Evolutionary conservation across 2,329 filamentous ascomycete genomes (phyloP).

Genomic region (Fusarium circinatum): DNA sequence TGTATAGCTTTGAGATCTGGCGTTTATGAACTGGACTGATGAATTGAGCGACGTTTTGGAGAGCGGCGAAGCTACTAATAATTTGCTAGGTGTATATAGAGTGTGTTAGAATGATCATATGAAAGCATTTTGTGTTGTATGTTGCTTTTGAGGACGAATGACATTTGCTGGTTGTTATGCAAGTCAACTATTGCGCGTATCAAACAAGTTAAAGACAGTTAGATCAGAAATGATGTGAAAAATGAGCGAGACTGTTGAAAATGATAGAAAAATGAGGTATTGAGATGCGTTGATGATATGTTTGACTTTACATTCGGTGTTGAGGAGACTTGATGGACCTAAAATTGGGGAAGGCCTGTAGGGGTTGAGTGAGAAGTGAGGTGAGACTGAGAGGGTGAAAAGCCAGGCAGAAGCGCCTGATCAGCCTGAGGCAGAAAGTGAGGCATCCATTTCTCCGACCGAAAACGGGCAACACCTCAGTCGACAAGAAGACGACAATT

Average conservation of each 20-base stretch:
- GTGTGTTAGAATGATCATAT: not conserved
- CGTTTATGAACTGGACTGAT: not conserved
- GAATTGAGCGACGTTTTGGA: not conserved
- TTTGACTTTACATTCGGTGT: not conserved
- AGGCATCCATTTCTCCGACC: not conserved
- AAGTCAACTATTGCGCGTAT: no score
- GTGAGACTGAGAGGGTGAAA: not conserved
- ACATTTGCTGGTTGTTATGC: not conserved
- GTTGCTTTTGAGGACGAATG: not conserved
- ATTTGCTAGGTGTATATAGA: not conserved
- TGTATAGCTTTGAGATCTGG: not conserved
- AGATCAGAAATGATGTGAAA: not conserved
- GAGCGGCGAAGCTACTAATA: not conserved
- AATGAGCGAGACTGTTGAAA: no score
- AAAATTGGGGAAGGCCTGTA: not conserved
- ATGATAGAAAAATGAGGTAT: no score
- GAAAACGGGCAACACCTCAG: not conserved
- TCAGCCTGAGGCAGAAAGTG: conserved; percentile 12
- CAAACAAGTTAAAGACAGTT: not conserved
- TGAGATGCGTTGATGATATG: not conserved
- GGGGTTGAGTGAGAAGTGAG: not conserved
- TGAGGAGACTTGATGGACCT: not conserved
- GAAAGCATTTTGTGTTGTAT: not conserved
- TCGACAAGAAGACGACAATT: not conserved
- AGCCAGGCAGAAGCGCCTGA: not conserved